Evolutionary conservation across 371 early-diverging fungal species (phyloP).

Genomic region (Blyttiomyces sp.): DNA sequence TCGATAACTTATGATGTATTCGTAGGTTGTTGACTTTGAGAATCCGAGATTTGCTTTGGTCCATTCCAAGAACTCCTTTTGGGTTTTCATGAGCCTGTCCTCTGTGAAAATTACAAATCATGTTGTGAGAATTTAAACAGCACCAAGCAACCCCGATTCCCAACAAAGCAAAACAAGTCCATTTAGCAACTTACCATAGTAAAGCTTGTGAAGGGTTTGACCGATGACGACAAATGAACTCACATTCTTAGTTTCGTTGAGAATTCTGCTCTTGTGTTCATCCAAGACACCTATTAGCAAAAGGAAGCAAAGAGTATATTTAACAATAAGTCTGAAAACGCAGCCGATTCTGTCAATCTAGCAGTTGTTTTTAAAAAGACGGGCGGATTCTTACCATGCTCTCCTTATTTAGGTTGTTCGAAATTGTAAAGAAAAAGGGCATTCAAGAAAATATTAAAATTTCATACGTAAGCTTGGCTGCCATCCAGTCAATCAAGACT

Average conservation of each 20-base stretch:
- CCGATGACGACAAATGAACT: slow-evolving; percentile 50
- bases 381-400: too few relatives aligned
- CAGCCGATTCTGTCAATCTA: too few relatives aligned
- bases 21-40: slow-evolving; percentile 50
- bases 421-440: too few relatives aligned
- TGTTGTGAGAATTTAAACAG: neutral
- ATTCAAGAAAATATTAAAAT: too few relatives aligned
- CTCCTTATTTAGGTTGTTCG: too few relatives aligned
- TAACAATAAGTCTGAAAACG: too few relatives aligned
- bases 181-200: slow-evolving; percentile 25
- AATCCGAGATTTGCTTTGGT: slow-evolving; percentile 45
- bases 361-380: neutral
- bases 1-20: slow-evolving; percentile 48
- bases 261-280: slow-evolving; percentile 29
- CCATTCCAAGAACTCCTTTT: slow-evolving; percentile 50
- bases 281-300: slow-evolving; percentile 10
- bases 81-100: slow-evolving; percentile 48
- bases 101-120: slow-evolving; percentile 1
- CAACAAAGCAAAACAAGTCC: neutral
- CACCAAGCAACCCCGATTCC: neutral
- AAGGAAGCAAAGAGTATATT: neutral
- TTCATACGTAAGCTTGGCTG: too few relatives aligned
- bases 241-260: slow-evolving; percentile 39
- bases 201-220: slow-evolving; percentile 46
- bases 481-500: too few relatives aligned